Evolutionary conservation across 176 grass and related monocot species (phyloP).

Genomic region (Carex kokanica): DNA sequence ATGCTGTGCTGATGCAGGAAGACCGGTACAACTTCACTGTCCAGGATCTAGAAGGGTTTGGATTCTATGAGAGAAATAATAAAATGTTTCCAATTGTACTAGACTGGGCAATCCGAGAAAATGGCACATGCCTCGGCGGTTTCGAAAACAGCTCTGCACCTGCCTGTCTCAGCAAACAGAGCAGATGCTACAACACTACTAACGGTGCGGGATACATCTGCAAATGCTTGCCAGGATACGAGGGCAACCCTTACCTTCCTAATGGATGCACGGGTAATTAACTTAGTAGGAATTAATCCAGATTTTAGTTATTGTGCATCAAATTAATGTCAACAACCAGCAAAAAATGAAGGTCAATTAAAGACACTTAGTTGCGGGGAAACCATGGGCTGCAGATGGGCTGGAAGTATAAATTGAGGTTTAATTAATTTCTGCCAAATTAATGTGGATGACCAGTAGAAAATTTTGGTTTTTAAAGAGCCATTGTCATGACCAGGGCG

Average conservation of each 20-base stretch:
- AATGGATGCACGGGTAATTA: conserved; percentile 32
- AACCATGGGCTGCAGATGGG: too few species aligned
- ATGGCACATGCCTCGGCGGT: background rate
- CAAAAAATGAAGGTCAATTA: rapidly evolving
- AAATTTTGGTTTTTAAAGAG: too few species aligned
- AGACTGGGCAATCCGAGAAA: conserved; percentile 22
- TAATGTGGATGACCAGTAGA: too few species aligned
- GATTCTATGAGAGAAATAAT: background rate
- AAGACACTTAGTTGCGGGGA: too few species aligned
- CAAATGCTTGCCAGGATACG: conserved; percentile 18
- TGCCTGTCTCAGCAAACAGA: background rate
- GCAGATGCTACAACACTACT: background rate
- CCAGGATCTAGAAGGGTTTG: background rate
- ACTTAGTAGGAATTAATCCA: background rate
- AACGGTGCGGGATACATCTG: conserved; percentile 25
- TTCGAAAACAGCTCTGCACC: background rate
- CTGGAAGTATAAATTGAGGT: too few species aligned
- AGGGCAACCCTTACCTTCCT: conserved; percentile 30
- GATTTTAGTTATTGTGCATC: background rate
- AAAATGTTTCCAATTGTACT: background rate
- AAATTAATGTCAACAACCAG: too few species aligned
- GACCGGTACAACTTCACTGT: too few species aligned
- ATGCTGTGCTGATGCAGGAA: too few species aligned
- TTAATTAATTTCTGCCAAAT: too few species aligned
- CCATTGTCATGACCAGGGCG: too few species aligned